phyloP scores from a whole-genome alignment of 2,329 filamentous ascomycete species.

The Corinectria fuckeliana region DNA sequence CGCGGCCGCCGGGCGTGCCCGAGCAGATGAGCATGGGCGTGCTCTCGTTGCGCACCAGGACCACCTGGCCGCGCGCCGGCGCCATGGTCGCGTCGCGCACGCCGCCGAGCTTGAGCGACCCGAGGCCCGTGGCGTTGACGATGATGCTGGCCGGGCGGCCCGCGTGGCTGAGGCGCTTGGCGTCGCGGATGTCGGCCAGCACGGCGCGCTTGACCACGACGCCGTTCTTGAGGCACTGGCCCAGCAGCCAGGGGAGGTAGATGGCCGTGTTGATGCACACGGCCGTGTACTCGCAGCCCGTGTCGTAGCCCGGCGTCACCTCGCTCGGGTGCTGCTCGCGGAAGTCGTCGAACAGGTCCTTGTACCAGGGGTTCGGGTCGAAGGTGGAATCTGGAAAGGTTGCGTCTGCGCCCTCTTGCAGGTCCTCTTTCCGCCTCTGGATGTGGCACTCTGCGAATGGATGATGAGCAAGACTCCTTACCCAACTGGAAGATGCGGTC shows the following conservation, averaged over 20 bases:
- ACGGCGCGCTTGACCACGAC: conserved; percentile 69
- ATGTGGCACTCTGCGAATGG: conserved; percentile 52
- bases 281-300: conserved; percentile 78
- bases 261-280: conserved; percentile 91
- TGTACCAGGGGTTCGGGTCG: conserved; percentile 75
- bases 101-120: conserved; percentile 77
- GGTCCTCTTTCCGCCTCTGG: conserved; percentile 68
- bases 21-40: conserved; percentile 73
- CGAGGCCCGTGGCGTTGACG: conserved; percentile 85
- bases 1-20: conserved; percentile 74
- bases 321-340: conserved; percentile 63
- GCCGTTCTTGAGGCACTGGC: conserved; percentile 77
- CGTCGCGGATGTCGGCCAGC: conserved; percentile 76
- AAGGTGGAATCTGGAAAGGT: conserved; percentile 68
- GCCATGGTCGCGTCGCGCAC: conserved; percentile 77
- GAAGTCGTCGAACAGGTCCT: conserved; percentile 74
- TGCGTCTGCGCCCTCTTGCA: conserved; percentile 35
- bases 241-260: conserved; percentile 85
- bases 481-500: neutral
- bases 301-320: conserved; percentile 70
- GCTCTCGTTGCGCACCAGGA: conserved; percentile 81
- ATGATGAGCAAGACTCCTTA: conserved; percentile 12
- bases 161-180: conserved; percentile 57
- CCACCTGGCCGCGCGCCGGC: conserved; percentile 82
- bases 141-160: conserved; percentile 70